Evolutionary conservation across 78 protist genomes (phyloP).

Genomic region (Thecamonas trahens): DNA sequence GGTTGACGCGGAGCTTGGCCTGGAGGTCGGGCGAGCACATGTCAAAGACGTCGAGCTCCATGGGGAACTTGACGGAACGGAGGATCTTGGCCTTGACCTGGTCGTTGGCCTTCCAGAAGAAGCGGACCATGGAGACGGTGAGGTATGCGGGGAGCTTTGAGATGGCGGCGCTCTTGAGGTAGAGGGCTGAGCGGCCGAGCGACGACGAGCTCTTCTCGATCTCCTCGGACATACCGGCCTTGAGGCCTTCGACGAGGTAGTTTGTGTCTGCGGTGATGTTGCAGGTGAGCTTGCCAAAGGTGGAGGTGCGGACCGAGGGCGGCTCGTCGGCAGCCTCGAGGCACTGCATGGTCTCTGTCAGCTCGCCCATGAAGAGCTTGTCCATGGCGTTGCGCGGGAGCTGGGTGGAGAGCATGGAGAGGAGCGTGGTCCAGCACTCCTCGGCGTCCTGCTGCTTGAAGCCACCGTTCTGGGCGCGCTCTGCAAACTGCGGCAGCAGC

Average conservation of each 20-base stretch:
- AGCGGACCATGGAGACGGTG: conserved; percentile 71
- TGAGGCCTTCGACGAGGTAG: conserved; percentile 25
- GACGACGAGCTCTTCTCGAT: conserved; percentile 40
- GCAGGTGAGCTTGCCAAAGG: conserved; percentile 31
- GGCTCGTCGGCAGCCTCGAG: conserved; percentile 8
- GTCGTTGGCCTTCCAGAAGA: conserved; percentile 57
- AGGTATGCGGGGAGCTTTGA: conserved; percentile 67
- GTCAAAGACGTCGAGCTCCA: conserved; percentile 48
- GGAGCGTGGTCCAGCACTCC: conserved; percentile 23
- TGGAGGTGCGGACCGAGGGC: not conserved
- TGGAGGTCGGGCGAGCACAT: conserved; percentile 58
- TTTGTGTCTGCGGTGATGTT: conserved; percentile 39
- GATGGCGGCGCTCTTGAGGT: conserved; percentile 23
- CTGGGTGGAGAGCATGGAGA: not conserved
- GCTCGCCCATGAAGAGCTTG: conserved; percentile 8
- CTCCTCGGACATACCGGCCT: conserved; percentile 24
- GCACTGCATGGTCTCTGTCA: not conserved
- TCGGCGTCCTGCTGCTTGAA: conserved; percentile 51
- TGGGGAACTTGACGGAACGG: conserved; percentile 55
- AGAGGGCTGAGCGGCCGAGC: conserved; percentile 53
- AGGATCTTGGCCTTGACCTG: conserved; percentile 65
- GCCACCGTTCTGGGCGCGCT: conserved; percentile 37
- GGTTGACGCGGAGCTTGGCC: conserved; percentile 30
- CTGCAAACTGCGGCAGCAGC: conserved; percentile 57
- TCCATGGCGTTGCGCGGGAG: too few species aligned